These are phyloP conservation scores for Beauveria australis DNA, from an alignment of 2,329 filamentous ascomycete species.

Conservation along the genomic window DNA sequence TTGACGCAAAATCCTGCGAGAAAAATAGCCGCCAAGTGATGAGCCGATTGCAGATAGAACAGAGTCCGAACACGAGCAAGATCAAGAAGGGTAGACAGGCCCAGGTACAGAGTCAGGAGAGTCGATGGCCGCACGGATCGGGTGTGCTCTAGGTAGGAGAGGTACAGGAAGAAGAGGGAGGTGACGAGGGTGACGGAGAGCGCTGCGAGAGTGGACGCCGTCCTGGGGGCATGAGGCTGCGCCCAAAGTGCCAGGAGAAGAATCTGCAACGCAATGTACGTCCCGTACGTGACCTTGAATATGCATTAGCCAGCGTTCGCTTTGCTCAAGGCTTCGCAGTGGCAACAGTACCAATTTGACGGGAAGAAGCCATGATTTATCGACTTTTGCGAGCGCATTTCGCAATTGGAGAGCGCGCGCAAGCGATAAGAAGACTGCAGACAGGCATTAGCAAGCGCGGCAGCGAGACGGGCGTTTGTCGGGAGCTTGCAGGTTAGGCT, in stretches of 20 bases:
- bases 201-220: conserved; percentile 14
- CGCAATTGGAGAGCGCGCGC: conserved; percentile 12
- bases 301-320: neutral
- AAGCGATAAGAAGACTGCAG: neutral
- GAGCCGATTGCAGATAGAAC: conserved; percentile 20
- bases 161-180: conserved; percentile 12
- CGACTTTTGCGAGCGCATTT: neutral
- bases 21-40: conserved; percentile 18
- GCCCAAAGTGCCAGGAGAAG: conserved; percentile 16
- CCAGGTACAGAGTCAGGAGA: conserved; percentile 22
- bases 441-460: neutral
- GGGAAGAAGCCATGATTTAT: conserved; percentile 3
- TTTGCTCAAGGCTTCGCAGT: neutral
- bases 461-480: no score
- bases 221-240: conserved; percentile 10
- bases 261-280: conserved; percentile 9
- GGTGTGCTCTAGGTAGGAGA: conserved; percentile 26
- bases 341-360: neutral
- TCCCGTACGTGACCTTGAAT: conserved; percentile 1
- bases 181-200: conserved; percentile 14
- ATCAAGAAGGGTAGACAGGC: conserved; percentile 24
- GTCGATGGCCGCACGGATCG: conserved; percentile 25
- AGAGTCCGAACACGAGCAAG: conserved; percentile 23
- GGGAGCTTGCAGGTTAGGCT: conserved; percentile 13
- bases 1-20: conserved; percentile 21